Evolutionary conservation across 1,139 yeast genomes (phyloP).

Genomic region (Diutina mesorugosa): DNA sequence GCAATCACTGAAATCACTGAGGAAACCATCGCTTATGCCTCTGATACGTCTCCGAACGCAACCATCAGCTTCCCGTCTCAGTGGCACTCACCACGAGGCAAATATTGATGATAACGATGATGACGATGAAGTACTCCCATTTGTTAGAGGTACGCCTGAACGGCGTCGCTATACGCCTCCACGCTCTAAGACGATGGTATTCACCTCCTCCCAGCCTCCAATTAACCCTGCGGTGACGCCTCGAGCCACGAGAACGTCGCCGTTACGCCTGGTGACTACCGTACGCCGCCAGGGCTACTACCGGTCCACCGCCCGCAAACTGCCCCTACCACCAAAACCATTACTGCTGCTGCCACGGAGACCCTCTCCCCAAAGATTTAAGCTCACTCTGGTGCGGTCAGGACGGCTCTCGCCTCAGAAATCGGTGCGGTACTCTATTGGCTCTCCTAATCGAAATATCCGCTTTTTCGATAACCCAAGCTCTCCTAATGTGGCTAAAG

Average conservation of each 20-base stretch:
- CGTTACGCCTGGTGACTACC: not conserved
- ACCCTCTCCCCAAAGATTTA: not conserved
- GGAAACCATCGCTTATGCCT: not conserved
- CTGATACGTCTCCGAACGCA: not conserved
- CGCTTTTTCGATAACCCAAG: not conserved
- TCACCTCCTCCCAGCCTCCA: not conserved
- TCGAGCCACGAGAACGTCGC: not conserved
- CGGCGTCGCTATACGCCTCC: not conserved
- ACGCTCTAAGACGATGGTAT: not conserved
- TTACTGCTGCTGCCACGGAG: not conserved
- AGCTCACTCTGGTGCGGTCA: not conserved
- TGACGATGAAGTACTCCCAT: not conserved
- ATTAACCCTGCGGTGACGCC: not conserved
- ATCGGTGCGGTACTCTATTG: not conserved
- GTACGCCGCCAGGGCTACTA: not conserved
- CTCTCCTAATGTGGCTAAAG: not conserved
- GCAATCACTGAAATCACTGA: not conserved
- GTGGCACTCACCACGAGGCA: too few species aligned
- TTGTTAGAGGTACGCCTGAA: not conserved
- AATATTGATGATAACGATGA: not conserved
- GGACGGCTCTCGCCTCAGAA: not conserved
- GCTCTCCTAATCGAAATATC: not conserved
- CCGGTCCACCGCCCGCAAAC: not conserved
- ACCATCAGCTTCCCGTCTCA: too few species aligned
- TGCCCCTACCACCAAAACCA: not conserved